Evolutionary conservation across 176 grass and related monocot species (phyloP), one percentile per base, ranked within the genome.

Genomic region (Raddia guianensis): DNA sequence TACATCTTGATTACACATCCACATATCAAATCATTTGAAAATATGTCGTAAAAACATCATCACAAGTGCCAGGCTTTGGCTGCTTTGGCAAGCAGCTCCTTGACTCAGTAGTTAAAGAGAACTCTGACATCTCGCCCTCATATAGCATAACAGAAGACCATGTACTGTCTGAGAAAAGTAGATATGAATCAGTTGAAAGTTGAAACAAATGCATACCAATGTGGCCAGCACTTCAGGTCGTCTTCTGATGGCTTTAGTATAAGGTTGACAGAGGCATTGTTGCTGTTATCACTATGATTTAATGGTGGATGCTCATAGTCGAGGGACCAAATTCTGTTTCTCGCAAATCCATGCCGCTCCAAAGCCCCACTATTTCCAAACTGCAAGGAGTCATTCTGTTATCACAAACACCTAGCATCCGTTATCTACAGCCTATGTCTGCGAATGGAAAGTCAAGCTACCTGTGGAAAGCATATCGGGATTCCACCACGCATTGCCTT

Each of bases 301-400:
- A 87, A 74, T 20, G 66, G 66, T 27, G 75, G 84, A 67, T 85
- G 81, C 56, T 93, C 83, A 56, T 83, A 77, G 19, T 98, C 95
- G 51, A 95, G 75, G 72, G 61, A 43, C 95, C 95, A 94, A 60
- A 86, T 89, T 81, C 83, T 94, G 71, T 94, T 98, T 82, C 92
- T 94, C 50, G 92, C 95, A 91, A 94, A 98, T 82, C 95, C 95
- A 87, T 98, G 92, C 81, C 82, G 90, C 62, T 98, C 92, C 67
- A 94, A 61, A 35, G 86, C 81, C 32, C 90, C 95, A 64, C 86
- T 87, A 45, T 89, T 93, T 2, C 92, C 92, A 76, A 97, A 97
- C 91, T 94, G 74, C 63, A 79, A 5, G 40, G 64, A 47, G 15
- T 64, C 77, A 71, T 50, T 9, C 34, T 62, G 43, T 73, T 77